Base-by-base conservation (phyloP, 2,329 filamentous ascomycete genomes). In the Berkeleyomyces basicola region DNA sequence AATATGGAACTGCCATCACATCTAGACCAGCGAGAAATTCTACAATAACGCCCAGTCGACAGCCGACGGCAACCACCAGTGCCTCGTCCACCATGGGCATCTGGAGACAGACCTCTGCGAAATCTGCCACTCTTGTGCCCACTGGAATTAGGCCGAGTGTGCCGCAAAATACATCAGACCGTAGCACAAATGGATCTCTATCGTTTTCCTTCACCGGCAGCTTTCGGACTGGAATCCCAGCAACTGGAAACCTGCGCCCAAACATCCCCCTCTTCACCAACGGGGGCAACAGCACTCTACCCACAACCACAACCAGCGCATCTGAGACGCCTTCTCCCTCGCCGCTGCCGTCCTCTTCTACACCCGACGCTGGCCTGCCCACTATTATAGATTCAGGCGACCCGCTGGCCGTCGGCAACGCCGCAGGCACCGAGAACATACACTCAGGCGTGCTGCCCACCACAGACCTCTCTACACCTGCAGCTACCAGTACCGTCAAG, bases 371-470 rank as follows among this genome's bases (percentile, higher is more conserved):
- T 10, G 37, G 53, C 33, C 40, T 63, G 16, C 61, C 63, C 7
- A 63, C 61, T 7, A 62, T 65, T 16, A 44, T 62, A 37, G 62
- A 65, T 14, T 63, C 65, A 1, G 62, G 60, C 2, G 64, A 61
- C 40, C 63, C 63, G n/a, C 40, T 63, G 7, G 63, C 63, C 3
- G 65, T 67, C n/a, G 66, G 63, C 16, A 67, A 67, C 51, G 66
- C 61, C 5, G 64, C 64, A 11, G 47, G 49, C 39, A 57, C 62
- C 6, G 40, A 51, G 14, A 42, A 64, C n/a, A 39, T 49, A 47
- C 6, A 51, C 37, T 31, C 59, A 1, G 53, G 37, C 5, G 31
- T 43, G 42, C 39, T 53, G 42, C 37, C 51, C 5, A 44, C 57
- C 14, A 44, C 46, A 2, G 44, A 31, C 6, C 47, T 36, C 9